Percentiles rank a stretch among this genome's conserved stretches.
phyloP scores from a whole-genome alignment of 2,329 filamentous ascomycete species.

The Orbilia blumenaviensis region DNA sequence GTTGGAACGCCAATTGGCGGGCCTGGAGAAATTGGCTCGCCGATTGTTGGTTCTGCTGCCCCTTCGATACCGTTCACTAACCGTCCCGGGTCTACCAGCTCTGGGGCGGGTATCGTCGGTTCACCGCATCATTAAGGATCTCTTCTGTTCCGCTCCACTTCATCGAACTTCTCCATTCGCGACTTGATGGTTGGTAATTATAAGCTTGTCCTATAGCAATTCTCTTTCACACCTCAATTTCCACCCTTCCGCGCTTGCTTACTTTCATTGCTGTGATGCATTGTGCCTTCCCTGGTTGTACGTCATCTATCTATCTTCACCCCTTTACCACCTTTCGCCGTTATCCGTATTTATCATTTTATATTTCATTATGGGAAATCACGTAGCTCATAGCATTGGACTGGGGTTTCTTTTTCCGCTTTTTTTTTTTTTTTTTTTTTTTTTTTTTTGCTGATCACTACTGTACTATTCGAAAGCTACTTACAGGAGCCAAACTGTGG shows the following conservation, averaged over 20 bases:
- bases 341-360: conserved; percentile 22
- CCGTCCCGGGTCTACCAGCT: conserved; percentile 20
- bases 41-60: conserved; percentile 9
- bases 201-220: not conserved
- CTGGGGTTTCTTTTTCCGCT: conserved; percentile 36
- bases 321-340: conserved; percentile 4
- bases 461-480: conserved; percentile 10
- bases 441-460: not conserved
- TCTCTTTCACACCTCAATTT: not conserved
- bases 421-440: conserved; percentile 14
- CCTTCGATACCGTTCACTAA: conserved; percentile 27
- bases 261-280: conserved; percentile 29
- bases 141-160: not conserved
- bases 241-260: conserved; percentile 3
- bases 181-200: not conserved
- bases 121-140: conserved; percentile 30
- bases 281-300: conserved; percentile 29
- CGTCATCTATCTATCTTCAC: conserved; percentile 11
- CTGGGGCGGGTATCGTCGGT: conserved; percentile 30
- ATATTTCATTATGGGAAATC: conserved; percentile 38
- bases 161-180: not conserved
- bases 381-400: conserved; percentile 54
- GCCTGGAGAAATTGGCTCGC: conserved; percentile 45
- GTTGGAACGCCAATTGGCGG: conserved; percentile 26
- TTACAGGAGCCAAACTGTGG: conserved; percentile 25